Conservation (phyloP, 2,329 filamentous ascomycete genomes). For the Leptosphaerulina australis region DNA sequence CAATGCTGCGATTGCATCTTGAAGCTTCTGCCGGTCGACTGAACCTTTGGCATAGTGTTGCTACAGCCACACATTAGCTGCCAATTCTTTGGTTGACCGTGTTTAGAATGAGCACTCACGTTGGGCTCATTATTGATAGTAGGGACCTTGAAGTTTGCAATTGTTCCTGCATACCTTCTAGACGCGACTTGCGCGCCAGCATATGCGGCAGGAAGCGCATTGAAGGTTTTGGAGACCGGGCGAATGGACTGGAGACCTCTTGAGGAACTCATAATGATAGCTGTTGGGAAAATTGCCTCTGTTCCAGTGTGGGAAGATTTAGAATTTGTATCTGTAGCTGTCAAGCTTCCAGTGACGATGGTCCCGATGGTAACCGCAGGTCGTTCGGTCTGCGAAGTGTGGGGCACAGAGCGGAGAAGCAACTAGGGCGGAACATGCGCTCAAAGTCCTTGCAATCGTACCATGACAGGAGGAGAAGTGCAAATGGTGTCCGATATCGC, state of each 20-base stretch:
- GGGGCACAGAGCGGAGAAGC: constrained; percentile 21
- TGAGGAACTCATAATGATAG: constrained; percentile 41
- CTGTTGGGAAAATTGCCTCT: background rate
- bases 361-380: constrained; percentile 33
- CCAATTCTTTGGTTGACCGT: rapidly evolving
- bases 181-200: constrained; percentile 34
- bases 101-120: constrained; percentile 59
- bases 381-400: constrained; percentile 20
- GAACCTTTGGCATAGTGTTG: constrained; percentile 89
- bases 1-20: constrained; percentile 72
- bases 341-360: constrained; percentile 23
- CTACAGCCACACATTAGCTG: constrained; percentile 55
- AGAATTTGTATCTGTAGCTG: constrained; percentile 33
- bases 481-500: constrained; percentile 28
- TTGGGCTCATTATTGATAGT: constrained; percentile 94
- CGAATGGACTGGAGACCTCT: constrained; percentile 40
- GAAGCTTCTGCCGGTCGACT: constrained; percentile 75
- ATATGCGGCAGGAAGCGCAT: constrained; percentile 28
- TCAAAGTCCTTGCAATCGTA: constrained; percentile 12
- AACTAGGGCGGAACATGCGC: constrained; percentile 14
- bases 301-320: constrained; percentile 10
- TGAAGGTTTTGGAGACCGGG: constrained; percentile 37
- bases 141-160: constrained; percentile 87
- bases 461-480: constrained; percentile 6
- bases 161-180: constrained; percentile 57